Percentiles rank a stretch among this genome's conserved stretches.
Conservation (phyloP, 257 asterid genomes). For the Scutellaria minor region DNA sequence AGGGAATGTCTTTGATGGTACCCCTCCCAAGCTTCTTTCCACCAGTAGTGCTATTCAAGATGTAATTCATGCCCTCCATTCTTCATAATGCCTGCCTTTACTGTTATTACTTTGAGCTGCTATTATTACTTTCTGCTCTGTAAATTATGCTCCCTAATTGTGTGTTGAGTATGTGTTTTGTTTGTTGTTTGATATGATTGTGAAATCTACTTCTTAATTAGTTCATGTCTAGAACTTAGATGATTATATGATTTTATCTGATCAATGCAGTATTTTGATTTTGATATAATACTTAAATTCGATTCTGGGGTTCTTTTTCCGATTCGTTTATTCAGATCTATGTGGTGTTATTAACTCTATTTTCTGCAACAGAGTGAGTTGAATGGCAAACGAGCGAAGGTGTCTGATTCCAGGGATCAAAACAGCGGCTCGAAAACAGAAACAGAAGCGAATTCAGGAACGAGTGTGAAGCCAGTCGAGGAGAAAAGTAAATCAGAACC, state of each 20-base stretch:
- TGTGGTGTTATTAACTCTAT: conserved; percentile 10
- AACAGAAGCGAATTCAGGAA: conserved; percentile 61
- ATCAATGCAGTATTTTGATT: neutral
- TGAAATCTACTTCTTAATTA: neutral
- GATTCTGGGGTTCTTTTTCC: conserved; percentile 1
- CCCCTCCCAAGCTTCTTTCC: conserved; percentile 52
- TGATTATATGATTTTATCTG: neutral
- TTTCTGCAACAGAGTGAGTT: conserved; percentile 51
- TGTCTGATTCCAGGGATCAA: conserved; percentile 44
- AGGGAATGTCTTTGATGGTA: conserved; percentile 56
- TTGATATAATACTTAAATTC: neutral
- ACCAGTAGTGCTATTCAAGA: conserved; percentile 51
- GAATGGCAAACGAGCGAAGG: conserved; percentile 52
- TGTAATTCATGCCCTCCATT: neutral
- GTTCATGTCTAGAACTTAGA: neutral
- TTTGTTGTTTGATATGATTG: neutral
- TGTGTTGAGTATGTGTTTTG: neutral
- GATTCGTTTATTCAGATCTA: conserved; percentile 13
- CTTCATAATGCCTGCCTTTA: too few species aligned
- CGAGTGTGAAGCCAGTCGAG: conserved; percentile 52
- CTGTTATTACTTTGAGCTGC: conserved; percentile 7
- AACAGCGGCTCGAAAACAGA: conserved; percentile 52
- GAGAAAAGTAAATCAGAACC: conserved; percentile 65
- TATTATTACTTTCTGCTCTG: neutral
- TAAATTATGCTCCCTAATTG: neutral